These are phyloP conservation scores for Vigna angularis DNA, from an alignment of 306 rosid genomes.

Conservation along the genomic window DNA sequence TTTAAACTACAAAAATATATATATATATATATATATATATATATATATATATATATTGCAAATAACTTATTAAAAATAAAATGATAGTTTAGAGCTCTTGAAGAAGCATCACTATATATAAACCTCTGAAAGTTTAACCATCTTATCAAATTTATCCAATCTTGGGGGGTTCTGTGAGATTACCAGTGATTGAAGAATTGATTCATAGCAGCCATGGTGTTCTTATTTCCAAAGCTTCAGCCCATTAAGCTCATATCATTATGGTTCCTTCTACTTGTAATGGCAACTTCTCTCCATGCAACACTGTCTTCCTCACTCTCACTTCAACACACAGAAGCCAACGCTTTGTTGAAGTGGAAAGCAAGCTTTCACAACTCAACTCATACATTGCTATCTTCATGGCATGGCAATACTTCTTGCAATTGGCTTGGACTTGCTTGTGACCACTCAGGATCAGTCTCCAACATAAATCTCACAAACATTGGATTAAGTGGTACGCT, in stretches of 20 bases:
- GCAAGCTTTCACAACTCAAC: neutral
- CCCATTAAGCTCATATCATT: neutral
- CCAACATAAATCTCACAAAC: neutral
- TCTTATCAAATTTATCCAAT: too few species aligned
- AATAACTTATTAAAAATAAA: too few species aligned
- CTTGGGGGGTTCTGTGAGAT: too few species aligned
- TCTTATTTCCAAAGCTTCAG: neutral
- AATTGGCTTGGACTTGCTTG: neutral
- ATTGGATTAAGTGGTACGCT: slow-evolving; percentile 38
- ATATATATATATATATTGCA: too few species aligned
- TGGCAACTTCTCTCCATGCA: neutral
- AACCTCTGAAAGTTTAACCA: too few species aligned
- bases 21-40: too few species aligned
- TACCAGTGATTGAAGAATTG: too few species aligned
- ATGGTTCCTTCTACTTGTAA: neutral
- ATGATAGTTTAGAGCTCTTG: too few species aligned
- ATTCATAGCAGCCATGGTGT: neutral
- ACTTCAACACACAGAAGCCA: neutral
- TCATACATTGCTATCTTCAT: neutral
- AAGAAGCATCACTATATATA: too few species aligned
- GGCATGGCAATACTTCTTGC: neutral
- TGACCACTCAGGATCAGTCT: neutral
- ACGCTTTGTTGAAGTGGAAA: slow-evolving; percentile 22
- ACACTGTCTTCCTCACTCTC: neutral
- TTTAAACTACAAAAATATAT: too few species aligned